Conservation (phyloP, 768 basidiomycete genomes). For the Coprinellus aureogranulatus region DNA sequence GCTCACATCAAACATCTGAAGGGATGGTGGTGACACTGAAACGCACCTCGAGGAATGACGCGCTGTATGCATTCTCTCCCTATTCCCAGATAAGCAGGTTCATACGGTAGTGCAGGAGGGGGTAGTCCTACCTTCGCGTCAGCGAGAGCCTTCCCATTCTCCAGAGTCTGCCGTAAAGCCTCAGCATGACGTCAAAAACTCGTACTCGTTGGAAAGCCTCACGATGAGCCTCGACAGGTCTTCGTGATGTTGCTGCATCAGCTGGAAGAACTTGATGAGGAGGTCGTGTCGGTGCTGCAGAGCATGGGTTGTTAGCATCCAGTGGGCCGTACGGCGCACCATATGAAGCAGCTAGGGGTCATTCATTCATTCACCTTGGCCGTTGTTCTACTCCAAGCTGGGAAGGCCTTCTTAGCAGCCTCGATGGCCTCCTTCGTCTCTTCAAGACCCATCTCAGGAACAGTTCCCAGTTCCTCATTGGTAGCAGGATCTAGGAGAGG, state of each 20-base stretch:
- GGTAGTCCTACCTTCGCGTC: slow-evolving; percentile 66
- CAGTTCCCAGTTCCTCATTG: slow-evolving; percentile 73
- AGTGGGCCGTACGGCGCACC: no score
- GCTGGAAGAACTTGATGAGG: slow-evolving; percentile 69
- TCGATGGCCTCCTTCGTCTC: slow-evolving; percentile 85
- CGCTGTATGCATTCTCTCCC: slow-evolving; percentile 83
- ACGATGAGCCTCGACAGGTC: slow-evolving; percentile 88
- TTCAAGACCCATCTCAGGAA: slow-evolving; percentile 84
- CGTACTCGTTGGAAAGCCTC: slow-evolving; percentile 24
- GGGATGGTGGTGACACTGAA: not conserved
- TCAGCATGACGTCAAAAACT: slow-evolving; percentile 23
- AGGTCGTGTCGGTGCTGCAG: slow-evolving; percentile 77
- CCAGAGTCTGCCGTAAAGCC: slow-evolving; percentile 62
- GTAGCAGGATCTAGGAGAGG: slow-evolving; percentile 77
- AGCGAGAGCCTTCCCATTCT: slow-evolving; percentile 89
- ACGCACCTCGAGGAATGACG: slow-evolving; percentile 78
- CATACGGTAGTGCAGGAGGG: not conserved
- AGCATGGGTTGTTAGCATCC: not conserved
- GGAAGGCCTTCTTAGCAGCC: slow-evolving; percentile 78
- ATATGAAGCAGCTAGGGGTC: no score
- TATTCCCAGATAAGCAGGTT: slow-evolving; percentile 23
- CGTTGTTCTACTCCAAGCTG: slow-evolving; percentile 82
- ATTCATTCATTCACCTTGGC: slow-evolving; percentile 84
- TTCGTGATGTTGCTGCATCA: slow-evolving; percentile 82
- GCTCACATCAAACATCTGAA: not conserved